Percentiles rank a stretch among this genome's conserved stretches.
These are phyloP conservation scores for Arbutus unedo DNA, from an alignment of 148 eudicot genomes.

Conservation along the genomic window DNA sequence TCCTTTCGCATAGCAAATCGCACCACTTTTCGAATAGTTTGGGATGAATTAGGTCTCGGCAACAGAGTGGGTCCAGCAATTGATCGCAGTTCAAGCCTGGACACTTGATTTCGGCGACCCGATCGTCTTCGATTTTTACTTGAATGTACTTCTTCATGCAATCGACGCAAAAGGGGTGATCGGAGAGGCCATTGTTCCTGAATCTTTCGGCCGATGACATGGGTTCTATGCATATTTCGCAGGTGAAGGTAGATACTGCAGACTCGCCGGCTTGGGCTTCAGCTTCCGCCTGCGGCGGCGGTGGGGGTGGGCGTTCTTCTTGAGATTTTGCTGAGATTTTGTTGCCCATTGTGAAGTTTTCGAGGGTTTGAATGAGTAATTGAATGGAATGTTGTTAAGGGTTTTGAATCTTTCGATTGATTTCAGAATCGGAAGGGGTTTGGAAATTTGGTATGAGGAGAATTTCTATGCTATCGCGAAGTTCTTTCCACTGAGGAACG, in stretches of 20 bases:
- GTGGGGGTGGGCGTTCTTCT: not conserved
- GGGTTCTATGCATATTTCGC: constrained; percentile 51
- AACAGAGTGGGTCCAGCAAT: constrained; percentile 26
- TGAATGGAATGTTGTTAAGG: not conserved
- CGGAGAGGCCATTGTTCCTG: constrained; percentile 20
- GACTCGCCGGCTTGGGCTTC: not conserved
- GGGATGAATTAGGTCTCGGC: not conserved
- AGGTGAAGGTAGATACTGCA: constrained; percentile 21
- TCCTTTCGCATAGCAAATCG: constrained; percentile 35
- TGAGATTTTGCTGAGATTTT: not conserved
- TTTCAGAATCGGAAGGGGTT: too few species aligned
- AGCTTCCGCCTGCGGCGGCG: not conserved
- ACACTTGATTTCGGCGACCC: constrained; percentile 27
- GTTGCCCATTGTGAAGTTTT: not conserved
- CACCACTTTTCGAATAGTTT: constrained; percentile 37
- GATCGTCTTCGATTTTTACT: constrained; percentile 33
- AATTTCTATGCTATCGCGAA: too few species aligned
- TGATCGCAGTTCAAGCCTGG: constrained; percentile 30
- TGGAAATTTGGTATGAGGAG: too few species aligned
- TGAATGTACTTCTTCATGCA: constrained; percentile 38
- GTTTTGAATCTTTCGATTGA: too few species aligned
- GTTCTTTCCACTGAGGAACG: too few species aligned
- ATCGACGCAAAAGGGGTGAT: constrained; percentile 42
- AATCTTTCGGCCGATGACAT: constrained; percentile 14
- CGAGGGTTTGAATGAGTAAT: not conserved